Percentiles rank a stretch among this genome's conserved stretches.
These are phyloP conservation scores for Akanthomyces muscarius DNA, from an alignment of 2,329 filamentous ascomycete species.

Conservation along the genomic window DNA sequence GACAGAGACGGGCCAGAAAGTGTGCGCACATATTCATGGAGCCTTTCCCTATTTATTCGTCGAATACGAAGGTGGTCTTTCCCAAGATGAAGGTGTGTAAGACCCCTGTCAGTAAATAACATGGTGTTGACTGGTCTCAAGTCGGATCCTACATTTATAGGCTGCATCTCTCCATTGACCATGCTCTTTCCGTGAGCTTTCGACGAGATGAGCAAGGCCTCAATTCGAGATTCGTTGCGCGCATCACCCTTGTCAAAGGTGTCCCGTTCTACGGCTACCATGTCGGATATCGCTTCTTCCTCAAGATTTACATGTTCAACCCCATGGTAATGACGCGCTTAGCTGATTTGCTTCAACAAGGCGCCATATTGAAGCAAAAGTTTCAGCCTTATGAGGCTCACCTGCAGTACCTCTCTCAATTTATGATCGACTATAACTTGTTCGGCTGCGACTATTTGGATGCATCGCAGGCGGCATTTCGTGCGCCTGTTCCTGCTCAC, in stretches of 20 bases:
- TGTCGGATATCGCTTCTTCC: conserved; percentile 84
- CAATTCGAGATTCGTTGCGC: conserved; percentile 70
- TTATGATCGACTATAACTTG: conserved; percentile 97
- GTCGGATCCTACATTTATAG: conserved; percentile 72
- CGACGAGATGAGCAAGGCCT: conserved; percentile 68
- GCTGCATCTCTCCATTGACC: conserved; percentile 83
- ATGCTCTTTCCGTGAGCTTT: conserved; percentile 82
- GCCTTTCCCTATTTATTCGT: conserved; percentile 95
- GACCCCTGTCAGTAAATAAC: background rate
- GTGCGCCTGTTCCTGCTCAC: conserved; percentile 68
- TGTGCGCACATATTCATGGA: conserved; percentile 93
- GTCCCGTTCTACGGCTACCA: conserved; percentile 95
- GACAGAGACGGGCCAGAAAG: conserved; percentile 91
- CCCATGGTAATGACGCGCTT: conserved; percentile 82
- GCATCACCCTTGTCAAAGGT: conserved; percentile 88
- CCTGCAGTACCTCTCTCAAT: conserved; percentile 86
- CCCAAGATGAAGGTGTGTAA: conserved; percentile 60
- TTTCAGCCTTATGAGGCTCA: conserved; percentile 95
- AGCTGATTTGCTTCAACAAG: conserved; percentile 81
- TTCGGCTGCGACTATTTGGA: conserved; percentile 90
- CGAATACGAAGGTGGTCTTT: conserved; percentile 70
- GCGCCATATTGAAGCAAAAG: conserved; percentile 74
- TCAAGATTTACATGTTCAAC: conserved; percentile 94
- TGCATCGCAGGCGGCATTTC: conserved; percentile 65
- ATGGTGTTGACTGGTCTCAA: conserved; percentile 28